Evolutionary conservation across 345 rosid species (phyloP).

Genomic region (Eucalyptus cloeziana): DNA sequence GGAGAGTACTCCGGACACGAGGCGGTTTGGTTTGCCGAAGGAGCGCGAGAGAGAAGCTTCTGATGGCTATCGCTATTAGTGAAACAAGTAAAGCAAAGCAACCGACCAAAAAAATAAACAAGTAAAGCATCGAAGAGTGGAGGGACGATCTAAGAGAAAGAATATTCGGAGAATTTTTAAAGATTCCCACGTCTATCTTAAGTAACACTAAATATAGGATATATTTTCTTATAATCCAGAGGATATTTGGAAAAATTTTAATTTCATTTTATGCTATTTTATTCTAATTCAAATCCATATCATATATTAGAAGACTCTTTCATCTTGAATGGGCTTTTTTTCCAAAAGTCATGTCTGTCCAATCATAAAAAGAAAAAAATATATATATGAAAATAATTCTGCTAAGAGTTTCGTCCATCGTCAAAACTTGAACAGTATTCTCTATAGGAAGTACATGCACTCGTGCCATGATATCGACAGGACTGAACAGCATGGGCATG

Average conservation of each 20-base stretch:
- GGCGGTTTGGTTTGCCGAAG: not conserved
- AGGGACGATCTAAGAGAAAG: not conserved
- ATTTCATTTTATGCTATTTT: too few species aligned
- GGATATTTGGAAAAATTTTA: not conserved
- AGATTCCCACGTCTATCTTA: not conserved
- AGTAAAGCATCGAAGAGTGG: not conserved
- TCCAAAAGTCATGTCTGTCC: not conserved
- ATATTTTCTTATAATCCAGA: accelerated
- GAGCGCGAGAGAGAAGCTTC: not conserved
- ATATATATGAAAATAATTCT: not conserved
- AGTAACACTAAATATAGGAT: not conserved
- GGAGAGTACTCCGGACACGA: not conserved
- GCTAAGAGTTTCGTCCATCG: not conserved
- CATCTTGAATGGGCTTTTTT: not conserved
- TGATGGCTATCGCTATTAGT: not conserved
- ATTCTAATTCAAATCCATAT: too few species aligned
- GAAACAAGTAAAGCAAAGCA: not conserved
- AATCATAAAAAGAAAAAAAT: not conserved
- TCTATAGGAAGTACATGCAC: not conserved
- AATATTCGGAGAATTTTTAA: not conserved
- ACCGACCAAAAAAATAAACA: too few species aligned
- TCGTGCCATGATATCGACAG: not conserved
- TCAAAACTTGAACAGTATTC: not conserved
- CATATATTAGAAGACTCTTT: too few species aligned
- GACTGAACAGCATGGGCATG: not conserved